Percentiles rank a stretch among this genome's conserved stretches.
Evolutionary conservation across 192 early-diverging fungal genomes (phyloP).

Genomic region (Backusella tuberculispora): DNA sequence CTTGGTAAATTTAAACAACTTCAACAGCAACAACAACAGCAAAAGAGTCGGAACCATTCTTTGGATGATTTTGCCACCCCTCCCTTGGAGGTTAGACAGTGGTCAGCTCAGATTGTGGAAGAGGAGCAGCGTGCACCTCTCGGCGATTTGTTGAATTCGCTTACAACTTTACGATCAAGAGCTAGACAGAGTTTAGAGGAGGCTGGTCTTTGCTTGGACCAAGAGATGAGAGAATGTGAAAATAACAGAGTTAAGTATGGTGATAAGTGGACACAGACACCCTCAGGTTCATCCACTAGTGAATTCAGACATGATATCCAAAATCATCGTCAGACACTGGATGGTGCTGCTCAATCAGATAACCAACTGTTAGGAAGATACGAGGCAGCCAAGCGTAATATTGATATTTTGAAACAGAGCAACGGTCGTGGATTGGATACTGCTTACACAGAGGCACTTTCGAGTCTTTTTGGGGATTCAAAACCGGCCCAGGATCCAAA

Average conservation of each 20-base stretch:
- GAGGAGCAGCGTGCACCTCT: slow-evolving; percentile 58
- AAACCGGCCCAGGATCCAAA: slow-evolving; percentile 32
- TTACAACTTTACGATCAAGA: slow-evolving; percentile 70
- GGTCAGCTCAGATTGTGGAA: slow-evolving; percentile 60
- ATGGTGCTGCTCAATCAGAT: slow-evolving; percentile 74
- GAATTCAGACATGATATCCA: slow-evolving; percentile 75
- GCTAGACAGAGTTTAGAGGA: slow-evolving; percentile 71
- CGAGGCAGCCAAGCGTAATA: slow-evolving; percentile 46
- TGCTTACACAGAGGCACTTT: slow-evolving; percentile 47
- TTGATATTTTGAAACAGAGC: slow-evolving; percentile 48
- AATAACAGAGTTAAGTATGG: slow-evolving; percentile 60
- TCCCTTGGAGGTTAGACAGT: slow-evolving; percentile 62
- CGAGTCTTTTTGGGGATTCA: slow-evolving; percentile 15
- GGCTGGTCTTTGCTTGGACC: slow-evolving; percentile 26
- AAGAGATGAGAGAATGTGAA: slow-evolving; percentile 21
- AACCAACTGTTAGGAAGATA: slow-evolving; percentile 47
- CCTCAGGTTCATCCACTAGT: slow-evolving; percentile 74
- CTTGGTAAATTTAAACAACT: slow-evolving; percentile 76
- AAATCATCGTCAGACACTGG: slow-evolving; percentile 53
- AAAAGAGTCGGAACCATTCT: slow-evolving; percentile 27
- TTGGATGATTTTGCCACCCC: slow-evolving; percentile 61
- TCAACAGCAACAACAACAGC: slow-evolving; percentile 37
- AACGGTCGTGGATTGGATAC: slow-evolving; percentile 46
- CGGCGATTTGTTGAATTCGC: slow-evolving; percentile 57
- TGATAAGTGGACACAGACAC: slow-evolving; percentile 84